Evolutionary conservation across 129 eudicot species (phyloP), one percentile per base, ranked within the genome.

Genomic region (Artemisia tridentata): DNA sequence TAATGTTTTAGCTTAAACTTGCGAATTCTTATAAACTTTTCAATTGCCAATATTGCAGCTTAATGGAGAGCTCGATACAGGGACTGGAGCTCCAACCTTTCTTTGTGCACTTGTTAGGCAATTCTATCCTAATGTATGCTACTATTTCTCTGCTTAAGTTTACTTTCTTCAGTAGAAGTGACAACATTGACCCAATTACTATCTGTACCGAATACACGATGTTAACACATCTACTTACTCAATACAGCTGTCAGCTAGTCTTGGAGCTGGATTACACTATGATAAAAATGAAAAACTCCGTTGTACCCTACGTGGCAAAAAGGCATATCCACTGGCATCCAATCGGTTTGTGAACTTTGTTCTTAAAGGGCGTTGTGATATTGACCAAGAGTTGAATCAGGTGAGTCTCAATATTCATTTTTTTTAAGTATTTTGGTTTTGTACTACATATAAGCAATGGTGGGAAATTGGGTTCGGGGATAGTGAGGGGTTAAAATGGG

Each of bases 241-340:
- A 34, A 74, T 69, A 31, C 67, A 90, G 95, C 25, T 81, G 67
- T 81, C 86, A 60, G 84, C 86, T 47, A 84, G 88, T 62, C 52
- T 89, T 79, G 96, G 92, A 64, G 79, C 83, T 65, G 98, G 98
- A 58, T 69, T 86, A 79, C 88, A 78, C 67, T 93, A 80, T 75
- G 85, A 87, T 77, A 85, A 75, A 83, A 58, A 60, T 82, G n/a
- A n/a, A n/a, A n/a, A n/a, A n/a, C n/a, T n/a, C n/a, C n/a, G n/a
- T n/a, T n/a, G n/a, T n/a, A n/a, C n/a, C n/a, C n/a, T n/a, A 11
- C 99, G 89, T 59, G 96, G 83, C 1, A 95, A 95, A 80, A 90
- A 83, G 79, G 68, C 85, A 51, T 90, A 82, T 75, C 89, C 96
- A 11, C 75, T 90, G 52, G 68, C 97, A 61, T 63, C 75, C 9